Base-by-base conservation (phyloP, 257 asterid species). In the Solanum acaule region DNA sequence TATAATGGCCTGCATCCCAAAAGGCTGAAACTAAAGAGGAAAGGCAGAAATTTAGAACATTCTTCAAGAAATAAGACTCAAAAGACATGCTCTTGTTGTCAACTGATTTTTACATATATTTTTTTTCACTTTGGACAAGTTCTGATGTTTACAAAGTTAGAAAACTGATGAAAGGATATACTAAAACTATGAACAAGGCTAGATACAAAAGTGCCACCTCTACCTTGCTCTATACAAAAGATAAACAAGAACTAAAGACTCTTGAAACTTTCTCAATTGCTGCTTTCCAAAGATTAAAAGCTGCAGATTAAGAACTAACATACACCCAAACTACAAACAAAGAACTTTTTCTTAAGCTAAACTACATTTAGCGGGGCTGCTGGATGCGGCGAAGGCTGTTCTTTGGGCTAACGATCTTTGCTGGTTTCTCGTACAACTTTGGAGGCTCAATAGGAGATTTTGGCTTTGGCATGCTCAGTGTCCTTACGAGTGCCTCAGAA, bases 351-450 rank as follows among this genome's bases (percentile, higher is more conserved):
- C 65, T 44, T 67, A 85, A 88, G 86, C 86, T 65, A 85, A 38
- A 65, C 65, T 52, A 31, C 79, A 75, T 90, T 94, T 93, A 96
- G 88, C 95, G 98, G 11, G 98, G 98, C 93, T 95, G 99, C 92
- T 96, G 98, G 94, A 96, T 96, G 94, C 90, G 92, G 56, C 98
- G 97, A 6, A 98, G 96, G 91, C 96, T 93, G 96, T 90, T 90
- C 83, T 90, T 95, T 16, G 98, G 93, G 92, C 92, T 91, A 44
- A 94, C 91, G 23, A 88, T 76, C 93, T 94, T 95, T 10, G 94
- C 94, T 15, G 97, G 98, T 91, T 92, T 95, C 93, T 93, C 99
- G 91, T 93, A 90, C 86, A 89, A 87, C 91, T 87, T 93, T 65
- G 90, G 72, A 16, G 91, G 90, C 61, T 92, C 96, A 46, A 89